Evolutionary conservation across 2,329 filamentous ascomycete species (phyloP).

Genomic region (Scolecobasidium constrictum): DNA sequence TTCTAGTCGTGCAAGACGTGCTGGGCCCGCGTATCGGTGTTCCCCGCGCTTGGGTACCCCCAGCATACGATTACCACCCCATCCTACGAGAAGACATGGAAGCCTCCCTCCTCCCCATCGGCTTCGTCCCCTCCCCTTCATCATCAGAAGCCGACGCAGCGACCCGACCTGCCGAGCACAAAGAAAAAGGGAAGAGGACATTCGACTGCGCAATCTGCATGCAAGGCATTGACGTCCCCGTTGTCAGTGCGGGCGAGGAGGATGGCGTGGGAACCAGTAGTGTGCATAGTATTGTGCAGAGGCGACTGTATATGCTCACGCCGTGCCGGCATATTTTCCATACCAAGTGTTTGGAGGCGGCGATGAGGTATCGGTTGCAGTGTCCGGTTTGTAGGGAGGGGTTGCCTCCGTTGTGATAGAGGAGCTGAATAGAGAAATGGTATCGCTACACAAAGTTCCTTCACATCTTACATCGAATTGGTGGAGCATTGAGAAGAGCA

Average conservation of each 20-base stretch:
- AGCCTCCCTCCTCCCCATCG: slow-evolving; percentile 65
- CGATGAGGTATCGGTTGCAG: slow-evolving; percentile 88
- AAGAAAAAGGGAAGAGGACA: slow-evolving; percentile 40
- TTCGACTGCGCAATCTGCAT: slow-evolving; percentile 96
- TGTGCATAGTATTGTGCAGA: slow-evolving; percentile 57
- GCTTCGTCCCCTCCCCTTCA: slow-evolving; percentile 32
- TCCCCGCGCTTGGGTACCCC: slow-evolving; percentile 53
- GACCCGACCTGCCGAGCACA: slow-evolving; percentile 7
- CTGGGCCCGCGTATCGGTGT: slow-evolving; percentile 83
- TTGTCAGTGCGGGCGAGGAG: slow-evolving; percentile 49
- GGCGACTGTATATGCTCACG: slow-evolving; percentile 90
- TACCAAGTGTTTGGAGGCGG: slow-evolving; percentile 79
- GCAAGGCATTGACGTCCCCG: slow-evolving; percentile 80
- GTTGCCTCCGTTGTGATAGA: slow-evolving; percentile 69
- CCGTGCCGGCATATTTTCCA: slow-evolving; percentile 96
- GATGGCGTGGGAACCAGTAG: slow-evolving; percentile 35
- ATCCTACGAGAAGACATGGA: slow-evolving; percentile 77
- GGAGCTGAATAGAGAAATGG: no score
- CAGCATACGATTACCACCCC: slow-evolving; percentile 90
- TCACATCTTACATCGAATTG: no score
- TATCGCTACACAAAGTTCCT: no score
- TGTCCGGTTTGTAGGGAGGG: slow-evolving; percentile 93
- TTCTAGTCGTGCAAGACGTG: slow-evolving; percentile 71
- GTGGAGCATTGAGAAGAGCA: no score
- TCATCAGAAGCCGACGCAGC: not conserved